Percentiles rank a stretch among this genome's conserved stretches.
Evolutionary conservation across 306 rosid species (phyloP).

Genomic region (Dicorynia guianensis): DNA sequence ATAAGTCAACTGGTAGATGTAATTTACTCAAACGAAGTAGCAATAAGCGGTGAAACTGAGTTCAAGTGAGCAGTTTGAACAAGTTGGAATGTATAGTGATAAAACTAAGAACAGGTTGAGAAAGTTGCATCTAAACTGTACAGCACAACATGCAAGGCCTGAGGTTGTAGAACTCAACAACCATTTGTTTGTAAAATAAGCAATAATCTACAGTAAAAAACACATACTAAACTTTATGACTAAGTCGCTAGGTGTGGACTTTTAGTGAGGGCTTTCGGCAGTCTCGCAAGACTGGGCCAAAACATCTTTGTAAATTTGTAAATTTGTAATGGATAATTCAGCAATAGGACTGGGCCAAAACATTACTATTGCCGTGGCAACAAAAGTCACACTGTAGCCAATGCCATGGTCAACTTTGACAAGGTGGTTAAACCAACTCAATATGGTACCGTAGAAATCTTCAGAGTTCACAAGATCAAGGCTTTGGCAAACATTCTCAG

Average conservation of each 20-base stretch:
- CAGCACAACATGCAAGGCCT: background rate
- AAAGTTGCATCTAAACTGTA: background rate
- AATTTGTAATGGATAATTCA: background rate
- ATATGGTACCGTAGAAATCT: background rate
- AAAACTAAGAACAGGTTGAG: background rate
- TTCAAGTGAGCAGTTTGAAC: too few relatives aligned
- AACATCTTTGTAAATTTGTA: too few relatives aligned
- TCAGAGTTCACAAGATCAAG: background rate
- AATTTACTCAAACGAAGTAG: too few relatives aligned
- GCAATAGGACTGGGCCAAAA: background rate
- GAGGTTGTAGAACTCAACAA: background rate
- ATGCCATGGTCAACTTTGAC: background rate
- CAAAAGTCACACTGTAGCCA: background rate
- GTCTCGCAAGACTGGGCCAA: too few relatives aligned
- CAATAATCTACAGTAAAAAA: background rate
- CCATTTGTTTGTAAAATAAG: background rate
- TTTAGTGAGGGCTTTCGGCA: too few relatives aligned
- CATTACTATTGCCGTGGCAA: background rate
- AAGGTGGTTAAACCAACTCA: background rate
- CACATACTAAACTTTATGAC: background rate
- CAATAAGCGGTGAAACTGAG: too few relatives aligned
- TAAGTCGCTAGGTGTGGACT: too few relatives aligned
- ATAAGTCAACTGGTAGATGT: constrained; percentile 5
- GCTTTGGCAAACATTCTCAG: background rate
- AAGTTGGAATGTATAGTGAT: background rate